phyloP scores from a whole-genome alignment of 352 stramenopile species.

The Pythium coloratum region DNA sequence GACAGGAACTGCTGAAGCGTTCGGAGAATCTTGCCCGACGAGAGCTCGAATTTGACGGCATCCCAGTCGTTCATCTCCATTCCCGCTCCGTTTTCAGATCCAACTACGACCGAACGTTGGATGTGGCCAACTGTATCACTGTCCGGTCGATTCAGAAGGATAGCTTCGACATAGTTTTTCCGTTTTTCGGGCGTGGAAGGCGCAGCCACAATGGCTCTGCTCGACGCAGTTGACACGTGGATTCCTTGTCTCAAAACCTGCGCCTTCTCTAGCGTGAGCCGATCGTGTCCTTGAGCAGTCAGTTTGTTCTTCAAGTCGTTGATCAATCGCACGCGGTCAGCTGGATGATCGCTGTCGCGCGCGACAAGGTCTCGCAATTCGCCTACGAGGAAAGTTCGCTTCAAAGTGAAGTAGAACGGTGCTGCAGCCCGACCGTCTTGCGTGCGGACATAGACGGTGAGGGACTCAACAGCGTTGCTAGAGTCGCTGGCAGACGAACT shows the following conservation, averaged over 20 bases:
- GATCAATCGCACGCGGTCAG: constrained; percentile 34
- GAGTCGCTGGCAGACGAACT: not conserved
- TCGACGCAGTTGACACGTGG: not conserved
- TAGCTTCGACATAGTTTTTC: constrained; percentile 36
- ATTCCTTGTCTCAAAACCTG: constrained; percentile 24
- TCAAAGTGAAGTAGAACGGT: constrained; percentile 41
- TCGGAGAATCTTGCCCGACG: constrained; percentile 26
- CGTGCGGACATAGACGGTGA: constrained; percentile 40
- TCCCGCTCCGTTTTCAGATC: constrained; percentile 21
- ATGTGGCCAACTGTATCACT: constrained; percentile 40
- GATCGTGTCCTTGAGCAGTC: constrained; percentile 35
- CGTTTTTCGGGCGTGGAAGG: constrained; percentile 30
- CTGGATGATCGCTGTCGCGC: constrained; percentile 33
- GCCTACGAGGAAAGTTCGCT: constrained; percentile 33
- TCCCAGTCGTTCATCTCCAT: constrained; percentile 65
- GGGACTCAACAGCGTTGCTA: constrained; percentile 20
- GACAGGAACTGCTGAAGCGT: constrained; percentile 57
- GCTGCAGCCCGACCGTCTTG: constrained; percentile 38
- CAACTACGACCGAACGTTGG: constrained; percentile 20
- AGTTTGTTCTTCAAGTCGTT: constrained; percentile 41
- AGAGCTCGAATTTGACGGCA: constrained; percentile 64
- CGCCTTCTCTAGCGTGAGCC: constrained; percentile 34
- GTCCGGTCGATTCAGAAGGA: constrained; percentile 37
- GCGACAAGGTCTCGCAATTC: constrained; percentile 40
- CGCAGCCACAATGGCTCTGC: constrained; percentile 22